Conservation (phyloP, 257 asterid genomes). For the Solanum boliviense region DNA sequence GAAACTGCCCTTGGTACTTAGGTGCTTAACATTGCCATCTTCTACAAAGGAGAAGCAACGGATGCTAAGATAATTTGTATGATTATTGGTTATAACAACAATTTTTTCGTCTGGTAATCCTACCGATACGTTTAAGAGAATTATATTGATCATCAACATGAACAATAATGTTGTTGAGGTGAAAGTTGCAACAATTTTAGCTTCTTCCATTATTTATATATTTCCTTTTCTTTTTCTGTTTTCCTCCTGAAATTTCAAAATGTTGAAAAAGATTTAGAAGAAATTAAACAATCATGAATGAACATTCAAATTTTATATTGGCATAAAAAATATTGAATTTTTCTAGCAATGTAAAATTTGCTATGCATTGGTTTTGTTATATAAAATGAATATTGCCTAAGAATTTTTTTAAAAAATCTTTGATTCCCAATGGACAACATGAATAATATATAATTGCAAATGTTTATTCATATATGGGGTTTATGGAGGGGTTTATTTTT, state of each 20-base stretch:
- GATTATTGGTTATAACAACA: constrained; percentile 13
- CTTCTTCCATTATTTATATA: background rate
- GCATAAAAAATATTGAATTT: background rate
- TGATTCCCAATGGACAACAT: background rate
- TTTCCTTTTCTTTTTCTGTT: background rate
- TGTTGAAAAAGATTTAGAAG: background rate
- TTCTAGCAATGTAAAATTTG: too few species aligned
- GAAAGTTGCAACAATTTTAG: background rate
- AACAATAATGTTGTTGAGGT: background rate
- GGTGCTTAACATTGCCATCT: constrained; percentile 17
- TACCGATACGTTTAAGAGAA: background rate
- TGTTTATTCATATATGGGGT: background rate
- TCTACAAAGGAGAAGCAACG: constrained; percentile 52
- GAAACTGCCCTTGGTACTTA: constrained; percentile 24
- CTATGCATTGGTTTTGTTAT: background rate
- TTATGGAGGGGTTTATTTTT: background rate
- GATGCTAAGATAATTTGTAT: constrained; percentile 46
- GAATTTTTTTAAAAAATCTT: too few species aligned
- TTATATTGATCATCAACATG: background rate
- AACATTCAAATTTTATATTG: background rate
- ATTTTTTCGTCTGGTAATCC: background rate
- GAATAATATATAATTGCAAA: background rate
- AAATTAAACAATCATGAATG: background rate
- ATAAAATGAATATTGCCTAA: background rate
- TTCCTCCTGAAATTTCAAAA: background rate